Evolutionary conservation across 73 alveolate genomes (phyloP), one percentile per base, ranked within the genome.

Genomic region (Diophrys appendiculata): DNA sequence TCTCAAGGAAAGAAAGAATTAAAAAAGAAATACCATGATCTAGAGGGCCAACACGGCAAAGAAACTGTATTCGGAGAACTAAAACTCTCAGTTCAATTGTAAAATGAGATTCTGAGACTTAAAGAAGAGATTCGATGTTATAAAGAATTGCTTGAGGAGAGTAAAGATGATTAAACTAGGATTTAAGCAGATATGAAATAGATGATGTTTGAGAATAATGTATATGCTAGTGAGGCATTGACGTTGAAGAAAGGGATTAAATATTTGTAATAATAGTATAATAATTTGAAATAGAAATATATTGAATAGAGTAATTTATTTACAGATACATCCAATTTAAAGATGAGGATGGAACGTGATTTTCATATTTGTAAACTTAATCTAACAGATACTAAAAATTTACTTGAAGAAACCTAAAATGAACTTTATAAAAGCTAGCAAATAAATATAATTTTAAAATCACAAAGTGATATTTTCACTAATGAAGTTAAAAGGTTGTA

Each of bases 31-130:
- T 52, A 68, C 60, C 5, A 43, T 43, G 60, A 43, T 43, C 60
- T 43, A 43, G 18, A 43, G 5, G 60, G 60, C 5, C n/a, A n/a
- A n/a, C n/a, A n/a, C n/a, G 60, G n/a, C 5, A 43, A 43, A 11
- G 77, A 53, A 72, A n/a, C 72, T 30, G 70, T 52, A 52, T 11
- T 52, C 30, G 34, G 24, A n/a, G 72, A 81, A 81, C 60, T 55
- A 53, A 29, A 81, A 81, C 43, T 69, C 69, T 24, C 72, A 52
- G 70, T 72, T 71, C 3, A 81, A 72, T 24, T 52, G n/a, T 18
- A 43, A 43, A 18, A 5, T 11, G 60, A 43, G 18, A 18, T 43
- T 43, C n/a, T 11, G 18, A 43, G 60, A 43, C 60, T 43, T 43
- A 43, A 43, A 43, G 18, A 43, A 11, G 60, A 43, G 18, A 43